These are phyloP conservation scores for Erodium texanum DNA, from an alignment of 441 rosid species.

Conservation along the genomic window DNA sequence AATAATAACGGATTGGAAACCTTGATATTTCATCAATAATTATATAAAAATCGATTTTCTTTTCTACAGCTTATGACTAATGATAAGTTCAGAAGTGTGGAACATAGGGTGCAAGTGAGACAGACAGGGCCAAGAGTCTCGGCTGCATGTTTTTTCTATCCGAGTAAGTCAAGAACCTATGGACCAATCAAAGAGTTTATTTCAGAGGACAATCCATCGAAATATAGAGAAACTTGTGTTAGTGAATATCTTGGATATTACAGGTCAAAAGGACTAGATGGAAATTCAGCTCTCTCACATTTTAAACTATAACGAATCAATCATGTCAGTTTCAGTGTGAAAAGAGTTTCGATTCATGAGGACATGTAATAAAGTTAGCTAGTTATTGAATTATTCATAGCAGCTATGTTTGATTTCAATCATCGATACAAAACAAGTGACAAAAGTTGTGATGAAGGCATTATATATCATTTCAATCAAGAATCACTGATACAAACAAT, in stretches of 20 bases:
- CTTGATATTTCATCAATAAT: too few relatives aligned
- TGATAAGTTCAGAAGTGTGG: constrained; percentile 37
- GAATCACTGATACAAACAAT: constrained; percentile 16
- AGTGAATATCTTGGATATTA: constrained; percentile 25
- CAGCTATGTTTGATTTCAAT: not conserved
- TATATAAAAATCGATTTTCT: not conserved
- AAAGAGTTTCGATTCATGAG: not conserved
- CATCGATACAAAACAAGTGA: not conserved
- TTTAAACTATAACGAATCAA: constrained; percentile 16
- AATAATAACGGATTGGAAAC: too few relatives aligned
- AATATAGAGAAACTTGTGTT: constrained; percentile 26
- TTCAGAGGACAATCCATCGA: constrained; percentile 20
- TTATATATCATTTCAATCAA: constrained; percentile 12
- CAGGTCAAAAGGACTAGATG: constrained; percentile 32
- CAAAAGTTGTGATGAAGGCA: not conserved
- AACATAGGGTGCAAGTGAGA: constrained; percentile 36
- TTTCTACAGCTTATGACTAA: constrained; percentile 30
- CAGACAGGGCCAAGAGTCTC: constrained; percentile 21
- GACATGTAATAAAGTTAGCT: not conserved
- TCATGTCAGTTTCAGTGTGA: not conserved
- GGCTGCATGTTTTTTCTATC: constrained; percentile 36
- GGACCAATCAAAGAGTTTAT: constrained; percentile 33
- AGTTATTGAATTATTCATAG: too few relatives aligned
- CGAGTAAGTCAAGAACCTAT: constrained; percentile 27
- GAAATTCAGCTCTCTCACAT: constrained; percentile 26